Evolutionary conservation across 1,284 basidiomycete genomes (phyloP), one percentile per base, ranked within the genome.

Genomic region (Ceratobasidium sp.): DNA sequence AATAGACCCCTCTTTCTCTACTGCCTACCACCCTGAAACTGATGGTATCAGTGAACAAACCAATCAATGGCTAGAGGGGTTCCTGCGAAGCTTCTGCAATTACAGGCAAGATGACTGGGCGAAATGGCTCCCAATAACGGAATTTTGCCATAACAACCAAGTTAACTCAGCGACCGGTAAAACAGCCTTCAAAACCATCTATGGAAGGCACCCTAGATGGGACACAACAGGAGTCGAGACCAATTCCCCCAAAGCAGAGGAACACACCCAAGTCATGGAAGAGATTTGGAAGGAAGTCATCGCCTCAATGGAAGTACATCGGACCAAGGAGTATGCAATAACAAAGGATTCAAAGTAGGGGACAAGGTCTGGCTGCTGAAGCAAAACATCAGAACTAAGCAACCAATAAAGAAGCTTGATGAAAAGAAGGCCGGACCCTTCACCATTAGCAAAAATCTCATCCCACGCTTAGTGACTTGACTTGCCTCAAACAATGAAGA

Each of bases 1-100:
- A 83, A 78, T 79, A 73, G 48, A 80, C 83, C 15, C 81, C 84
- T 77, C 84, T 84, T 38, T 74, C 84, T 54, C 84, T 83, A 0
- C 48, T 44, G 0, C 76, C 81, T 57, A 80, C 86, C 67, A 83
- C 83, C 56, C 83, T 81, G 13, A 83, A 86, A 73, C 42, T 1
- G 44, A 33, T 44, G 44, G 65, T 1, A 67, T 82, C 2, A 20
- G 33, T 83, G 83, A 56, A 57, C 80, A 5, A 67, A 78, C 33
- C 1, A 33, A 33, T 33, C 33, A 33, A 33, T 33, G 33, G 33
- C 33, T 33, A 4, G 33, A 33, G 4, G 33, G 33, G 4, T 33
- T 33, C 33, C 83, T 81, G 75, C 57, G 70, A 6, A 69, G 80
- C 2, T 78, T 85, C 15, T 78, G 59, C 17, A 66, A 78, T 40